Conservation (phyloP, 2,329 filamentous ascomycete species). For the Myriosclerotinia duriaeana region DNA sequence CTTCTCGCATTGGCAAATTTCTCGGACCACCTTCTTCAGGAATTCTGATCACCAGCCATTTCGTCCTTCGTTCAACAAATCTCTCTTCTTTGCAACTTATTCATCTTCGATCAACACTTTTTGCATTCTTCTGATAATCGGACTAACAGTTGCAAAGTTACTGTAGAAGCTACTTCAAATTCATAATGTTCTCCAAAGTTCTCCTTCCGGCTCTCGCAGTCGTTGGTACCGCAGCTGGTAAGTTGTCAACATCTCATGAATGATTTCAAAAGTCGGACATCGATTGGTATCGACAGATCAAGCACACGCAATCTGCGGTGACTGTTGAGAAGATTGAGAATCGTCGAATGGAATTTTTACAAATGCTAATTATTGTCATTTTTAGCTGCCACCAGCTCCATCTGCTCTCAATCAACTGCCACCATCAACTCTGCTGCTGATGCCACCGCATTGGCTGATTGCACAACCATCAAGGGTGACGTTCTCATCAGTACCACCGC, state of each 20-base stretch:
- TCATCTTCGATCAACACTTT: conserved; percentile 19
- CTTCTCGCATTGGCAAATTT: neutral
- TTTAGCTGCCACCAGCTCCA: conserved; percentile 19
- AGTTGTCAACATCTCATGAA: neutral
- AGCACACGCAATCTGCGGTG: neutral
- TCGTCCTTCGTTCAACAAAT: neutral
- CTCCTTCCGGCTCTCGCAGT: conserved; percentile 24
- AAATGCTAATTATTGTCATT: conserved; percentile 1
- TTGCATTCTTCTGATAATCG: conserved; percentile 19
- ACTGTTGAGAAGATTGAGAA: neutral
- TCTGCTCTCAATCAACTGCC: conserved; percentile 38
- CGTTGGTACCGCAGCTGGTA: conserved; percentile 20
- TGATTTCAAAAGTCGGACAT: neutral
- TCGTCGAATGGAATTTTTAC: accelerated
- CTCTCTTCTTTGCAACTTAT: conserved; percentile 1
- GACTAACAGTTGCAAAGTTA: conserved; percentile 21
- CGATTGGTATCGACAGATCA: neutral
- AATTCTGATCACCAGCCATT: conserved; percentile 11
- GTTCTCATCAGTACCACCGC: conserved; percentile 41
- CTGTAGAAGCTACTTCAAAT: conserved; percentile 22
- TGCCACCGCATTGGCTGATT: conserved; percentile 35
- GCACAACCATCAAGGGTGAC: conserved; percentile 39
- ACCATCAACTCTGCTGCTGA: conserved; percentile 40
- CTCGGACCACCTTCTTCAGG: neutral
- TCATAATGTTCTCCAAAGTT: conserved; percentile 21